Percentiles rank a stretch among this genome's conserved stretches.
phyloP scores from a whole-genome alignment of 345 rosid species.

The Aurinia saxatilis region DNA sequence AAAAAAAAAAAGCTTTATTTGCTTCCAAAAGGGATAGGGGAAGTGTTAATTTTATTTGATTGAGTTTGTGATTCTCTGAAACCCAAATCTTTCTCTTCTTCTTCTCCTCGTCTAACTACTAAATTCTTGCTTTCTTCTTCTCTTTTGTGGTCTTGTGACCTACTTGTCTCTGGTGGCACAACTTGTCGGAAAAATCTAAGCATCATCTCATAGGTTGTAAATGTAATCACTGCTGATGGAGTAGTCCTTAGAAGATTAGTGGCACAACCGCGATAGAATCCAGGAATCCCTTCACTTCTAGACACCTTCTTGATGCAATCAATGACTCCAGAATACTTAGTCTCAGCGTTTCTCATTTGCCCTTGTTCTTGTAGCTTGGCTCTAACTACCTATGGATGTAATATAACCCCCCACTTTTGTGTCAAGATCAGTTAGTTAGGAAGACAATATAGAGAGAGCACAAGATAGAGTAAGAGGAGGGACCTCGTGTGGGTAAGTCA shows the following conservation, averaged over 20 bases:
- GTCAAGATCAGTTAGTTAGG: background rate
- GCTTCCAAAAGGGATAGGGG: constrained; percentile 28
- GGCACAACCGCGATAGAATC: constrained; percentile 82
- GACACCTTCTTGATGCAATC: constrained; percentile 81
- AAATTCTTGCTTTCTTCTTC: constrained; percentile 16
- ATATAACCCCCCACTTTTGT: background rate
- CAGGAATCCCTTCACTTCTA: constrained; percentile 57
- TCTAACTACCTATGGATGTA: constrained; percentile 56
- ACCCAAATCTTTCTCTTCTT: constrained; percentile 21
- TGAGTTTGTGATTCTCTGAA: constrained; percentile 24
- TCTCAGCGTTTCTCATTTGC: constrained; percentile 38
- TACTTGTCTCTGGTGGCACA: constrained; percentile 34
- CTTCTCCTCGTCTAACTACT: constrained; percentile 9
- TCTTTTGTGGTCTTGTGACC: background rate
- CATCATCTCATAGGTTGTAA: constrained; percentile 82
- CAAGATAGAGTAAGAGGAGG: constrained; percentile 1
- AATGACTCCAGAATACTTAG: constrained; percentile 50
- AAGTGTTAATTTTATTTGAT: constrained; percentile 20
- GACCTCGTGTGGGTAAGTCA: constrained; percentile 97
- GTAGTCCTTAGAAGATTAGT: constrained; percentile 75
- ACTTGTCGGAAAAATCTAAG: constrained; percentile 38
- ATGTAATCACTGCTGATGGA: constrained; percentile 80
- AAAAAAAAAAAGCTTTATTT: constrained; percentile 7
- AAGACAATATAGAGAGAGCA: background rate
- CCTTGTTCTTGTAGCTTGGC: constrained; percentile 99